These are phyloP conservation scores for Oxyria digyna DNA, from an alignment of 148 eudicot genomes.

Conservation along the genomic window DNA sequence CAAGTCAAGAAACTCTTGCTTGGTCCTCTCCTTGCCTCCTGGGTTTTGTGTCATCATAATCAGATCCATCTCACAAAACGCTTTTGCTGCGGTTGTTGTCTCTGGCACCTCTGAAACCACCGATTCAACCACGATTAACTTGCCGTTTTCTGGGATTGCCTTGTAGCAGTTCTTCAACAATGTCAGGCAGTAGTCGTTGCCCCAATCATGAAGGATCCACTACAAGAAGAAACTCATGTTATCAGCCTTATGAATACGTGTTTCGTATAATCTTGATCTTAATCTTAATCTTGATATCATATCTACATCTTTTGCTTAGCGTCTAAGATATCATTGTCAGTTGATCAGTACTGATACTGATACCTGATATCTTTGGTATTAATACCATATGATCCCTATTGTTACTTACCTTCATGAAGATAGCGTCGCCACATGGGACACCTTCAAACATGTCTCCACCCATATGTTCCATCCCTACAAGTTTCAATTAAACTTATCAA, in stretches of 20 bases:
- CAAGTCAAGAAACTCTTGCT: conserved; percentile 1
- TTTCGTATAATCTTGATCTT: no score
- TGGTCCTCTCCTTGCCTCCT: conserved; percentile 9
- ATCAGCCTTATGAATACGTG: no score
- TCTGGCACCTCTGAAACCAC: conserved; percentile 14
- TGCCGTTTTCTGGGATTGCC: conserved; percentile 27
- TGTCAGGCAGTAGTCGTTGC: conserved; percentile 26
- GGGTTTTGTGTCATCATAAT: conserved; percentile 6
- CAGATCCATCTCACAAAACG: conserved; percentile 19
- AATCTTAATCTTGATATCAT: no score
- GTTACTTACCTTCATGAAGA: conserved; percentile 1
- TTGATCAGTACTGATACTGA: no score
- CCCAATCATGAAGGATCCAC: conserved; percentile 46
- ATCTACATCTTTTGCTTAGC: no score
- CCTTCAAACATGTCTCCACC: neutral
- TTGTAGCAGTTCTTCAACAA: conserved; percentile 27
- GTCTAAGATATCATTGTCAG: no score
- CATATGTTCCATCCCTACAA: conserved; percentile 5
- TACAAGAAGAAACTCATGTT: no score
- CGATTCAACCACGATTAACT: conserved; percentile 26
- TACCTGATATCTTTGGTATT: no score
- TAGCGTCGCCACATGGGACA: neutral
- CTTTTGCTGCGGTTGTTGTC: conserved; percentile 7
- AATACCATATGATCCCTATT: no score
- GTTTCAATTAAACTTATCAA: neutral